Evolutionary conservation across 495 filamentous ascomycete species (phyloP), one percentile per base, ranked within the genome.

Genomic region (Bryoglossum gracile): DNA sequence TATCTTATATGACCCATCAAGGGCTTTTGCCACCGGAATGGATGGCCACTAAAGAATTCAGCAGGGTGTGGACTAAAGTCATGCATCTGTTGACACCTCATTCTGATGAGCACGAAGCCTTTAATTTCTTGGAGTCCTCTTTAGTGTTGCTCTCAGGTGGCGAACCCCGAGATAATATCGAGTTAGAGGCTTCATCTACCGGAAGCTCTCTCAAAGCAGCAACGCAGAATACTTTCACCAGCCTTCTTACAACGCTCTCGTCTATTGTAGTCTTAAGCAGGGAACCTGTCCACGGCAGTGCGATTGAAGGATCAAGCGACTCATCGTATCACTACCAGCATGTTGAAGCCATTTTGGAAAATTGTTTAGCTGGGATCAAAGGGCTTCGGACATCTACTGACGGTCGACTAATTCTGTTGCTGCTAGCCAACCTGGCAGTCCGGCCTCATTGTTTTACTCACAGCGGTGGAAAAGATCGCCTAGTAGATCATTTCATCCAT

Each of bases 11-110:
- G 14, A 40, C 77, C 33, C 55, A 51, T 3, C 48, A 52, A 22
- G 62, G 55, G 2, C 39, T 51, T 14, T 53, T 77, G 23, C 68
- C 72, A 0, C 38, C 56, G 19, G 58, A 66, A 11, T 74, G 73
- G 74, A 48, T 76, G 16, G 58, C 71, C 11, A 70, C 64, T 2
- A 61, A 49, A 41, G 60, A 61, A 9, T 72, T 73, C 50, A 51
- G 60, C 9, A 40, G 41, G 0, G 11, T 71, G 21, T 77, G 69
- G 70, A 53, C 51, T 5, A 51, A 54, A 8, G 53, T 64, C 4
- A 48, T 65, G 14, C 56, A 62, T 25, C 21, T 26, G 3, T 38
- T 75, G 16, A 59, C 66, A 5, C 43, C 53, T 8, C 53, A 30
- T 23, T 53, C 59, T 14, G 48, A 51, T 6, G 61, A 63, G 39